Conservation (phyloP, 2,329 filamentous ascomycete species). For the Fusarium marasasianum region DNA sequence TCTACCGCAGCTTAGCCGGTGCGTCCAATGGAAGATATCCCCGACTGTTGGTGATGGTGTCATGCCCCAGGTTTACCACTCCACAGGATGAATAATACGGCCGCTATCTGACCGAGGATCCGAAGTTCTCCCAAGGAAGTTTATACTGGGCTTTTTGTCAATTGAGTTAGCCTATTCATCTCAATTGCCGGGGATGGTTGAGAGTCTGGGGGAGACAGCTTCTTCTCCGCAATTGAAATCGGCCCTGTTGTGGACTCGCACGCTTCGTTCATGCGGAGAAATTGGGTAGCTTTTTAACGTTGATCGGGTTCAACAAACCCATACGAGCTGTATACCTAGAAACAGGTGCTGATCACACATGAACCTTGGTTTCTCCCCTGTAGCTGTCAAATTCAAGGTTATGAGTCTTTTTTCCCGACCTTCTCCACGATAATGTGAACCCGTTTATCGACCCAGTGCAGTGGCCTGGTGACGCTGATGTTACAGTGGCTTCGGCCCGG, state of each 20-base stretch:
- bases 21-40: background rate
- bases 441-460: conserved; percentile 17
- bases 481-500: conserved; percentile 1
- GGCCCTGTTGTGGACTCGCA: conserved; percentile 24
- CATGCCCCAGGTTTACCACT: conserved; percentile 12
- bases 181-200: background rate
- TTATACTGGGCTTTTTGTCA: background rate
- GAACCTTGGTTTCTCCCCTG: conserved; percentile 7
- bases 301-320: background rate
- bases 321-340: conserved; percentile 2
- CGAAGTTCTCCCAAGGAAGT: conserved; percentile 22
- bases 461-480: conserved; percentile 21
- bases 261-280: conserved; percentile 8
- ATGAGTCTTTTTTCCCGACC: background rate
- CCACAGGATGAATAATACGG: conserved; percentile 31
- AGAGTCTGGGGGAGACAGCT: conserved; percentile 17
- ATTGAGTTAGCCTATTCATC: background rate
- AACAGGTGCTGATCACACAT: background rate
- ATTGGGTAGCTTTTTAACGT: background rate
- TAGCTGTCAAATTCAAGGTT: background rate
- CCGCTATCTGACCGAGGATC: conserved; percentile 36
- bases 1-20: conserved; percentile 20
- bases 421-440: background rate
- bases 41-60: conserved; percentile 5
- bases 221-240: conserved; percentile 28